A percentile compares a stretch with the other conserved stretches of the same genome.
phyloP scores from a whole-genome alignment of 2,329 filamentous ascomycete genomes.

The Phyllosticta paracitricarpa region DNA sequence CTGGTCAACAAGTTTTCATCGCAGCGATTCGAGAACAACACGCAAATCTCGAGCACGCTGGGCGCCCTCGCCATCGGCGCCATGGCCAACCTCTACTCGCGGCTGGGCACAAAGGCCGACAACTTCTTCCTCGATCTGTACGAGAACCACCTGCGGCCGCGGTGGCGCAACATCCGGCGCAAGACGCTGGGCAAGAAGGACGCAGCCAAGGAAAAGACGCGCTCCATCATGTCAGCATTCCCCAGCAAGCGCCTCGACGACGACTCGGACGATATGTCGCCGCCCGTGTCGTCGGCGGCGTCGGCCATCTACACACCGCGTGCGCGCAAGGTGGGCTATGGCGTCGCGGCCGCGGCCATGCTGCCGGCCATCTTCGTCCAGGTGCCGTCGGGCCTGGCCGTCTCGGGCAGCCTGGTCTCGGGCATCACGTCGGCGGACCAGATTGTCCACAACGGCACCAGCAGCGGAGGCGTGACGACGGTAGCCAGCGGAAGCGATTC shows the following conservation, averaged over 20 bases:
- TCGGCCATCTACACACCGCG: conserved; percentile 17
- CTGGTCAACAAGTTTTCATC: conserved; percentile 65
- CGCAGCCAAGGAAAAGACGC: neutral
- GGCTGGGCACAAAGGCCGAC: conserved; percentile 50
- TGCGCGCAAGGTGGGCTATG: conserved; percentile 47
- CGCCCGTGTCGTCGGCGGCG: neutral
- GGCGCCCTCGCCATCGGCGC: conserved; percentile 69
- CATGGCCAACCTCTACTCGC: conserved; percentile 68
- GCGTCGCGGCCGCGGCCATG: conserved; percentile 74
- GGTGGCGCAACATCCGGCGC: conserved; percentile 21
- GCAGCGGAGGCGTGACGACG: conserved; percentile 21
- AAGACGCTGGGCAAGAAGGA: conserved; percentile 17
- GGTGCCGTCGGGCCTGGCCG: conserved; percentile 50
- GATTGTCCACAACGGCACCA: conserved; percentile 39
- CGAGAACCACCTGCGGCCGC: conserved; percentile 39
- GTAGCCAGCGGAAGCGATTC: conserved; percentile 10
- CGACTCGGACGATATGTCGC: neutral
- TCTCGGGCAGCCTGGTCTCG: conserved; percentile 46
- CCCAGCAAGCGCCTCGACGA: neutral
- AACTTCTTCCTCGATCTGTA: conserved; percentile 47
- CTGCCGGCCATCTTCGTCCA: conserved; percentile 75
- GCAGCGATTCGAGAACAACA: conserved; percentile 56
- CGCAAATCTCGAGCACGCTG: conserved; percentile 67
- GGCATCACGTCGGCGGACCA: conserved; percentile 49
- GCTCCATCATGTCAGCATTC: neutral